Base-by-base conservation (phyloP, 208 protist species). In the Leishmania braziliensis region DNA sequence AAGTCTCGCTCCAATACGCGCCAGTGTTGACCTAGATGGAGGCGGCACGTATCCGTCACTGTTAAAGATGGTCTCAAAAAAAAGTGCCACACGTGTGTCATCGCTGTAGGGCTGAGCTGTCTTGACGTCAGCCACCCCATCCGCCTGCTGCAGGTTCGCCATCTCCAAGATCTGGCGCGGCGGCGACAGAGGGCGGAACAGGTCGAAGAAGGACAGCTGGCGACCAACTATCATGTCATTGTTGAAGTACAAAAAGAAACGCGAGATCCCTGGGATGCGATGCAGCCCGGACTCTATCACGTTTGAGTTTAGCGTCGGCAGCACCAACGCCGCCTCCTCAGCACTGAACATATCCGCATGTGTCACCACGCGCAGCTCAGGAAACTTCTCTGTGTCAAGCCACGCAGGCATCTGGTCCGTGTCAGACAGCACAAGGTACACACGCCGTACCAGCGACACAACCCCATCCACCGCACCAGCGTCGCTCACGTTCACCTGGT, bases 161-260 rank as follows among this genome's bases (percentile, higher is more conserved):
- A 74, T 63, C 53, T 81, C 54, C 65, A 79, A 75, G 16, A 51
- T n/a, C 63, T 89, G 88, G 1, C 83, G 81, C 10, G 62, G 54
- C 5, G 83, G 86, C 6, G 86, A 89, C 51, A 92, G 78, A 1
- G 87, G 86, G 23, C 89, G 79, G 63, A 92, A 89, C 23, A 89
- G 78, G 72, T 92, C 89, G 43, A 92, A 89, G 36, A 89, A 39
- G 0, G 86, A 90, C 33, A 92, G 48, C 26, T 48, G 78, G 0
- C 84, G 84, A 36, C 86, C 85, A 2, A 90, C 29, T 8, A 92
- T 66, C 86, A 90, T 90, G 80, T 92, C 89, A 43, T 92, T 92
- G 72, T 86, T 85, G 48, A 89, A 80, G 84, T 92, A 90, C 63
- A 85, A 50, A 50, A 87, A 90, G 71, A 87, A 92, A 46, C 86